Evolutionary conservation across 2,329 filamentous ascomycete species (phyloP), one percentile per base, ranked within the genome.

Genomic region (Calonectria hawksworthii): DNA sequence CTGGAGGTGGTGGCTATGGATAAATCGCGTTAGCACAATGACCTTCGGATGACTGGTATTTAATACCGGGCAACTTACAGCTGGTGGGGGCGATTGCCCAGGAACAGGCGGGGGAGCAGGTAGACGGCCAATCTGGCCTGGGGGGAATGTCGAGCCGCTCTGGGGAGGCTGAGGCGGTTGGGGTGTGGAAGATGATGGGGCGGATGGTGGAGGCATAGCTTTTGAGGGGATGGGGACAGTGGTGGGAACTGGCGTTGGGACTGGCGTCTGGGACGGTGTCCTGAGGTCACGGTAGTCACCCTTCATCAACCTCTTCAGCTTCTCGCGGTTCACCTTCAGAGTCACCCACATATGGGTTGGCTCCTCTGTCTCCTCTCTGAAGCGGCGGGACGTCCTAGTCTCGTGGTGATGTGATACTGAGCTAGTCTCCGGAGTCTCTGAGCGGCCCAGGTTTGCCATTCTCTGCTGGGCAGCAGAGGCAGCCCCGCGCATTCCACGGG

Each of bases 401-500:
- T 98, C 95, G 82, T 93, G 93, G 80, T 93, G 93, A 79, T 93
- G 93, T 78, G 87, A 76, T 34, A 84, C 82, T 44, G 90, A 87
- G 70, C 88, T 90, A 13, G 93, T 88, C 83, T 99, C 97, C 4
- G 97, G 97, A 0, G 97, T 99, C 83, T 96, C 95, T 38, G 96
- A 98, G 75, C 97, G 93, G 65, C 93, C 92, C 65, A 95, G 83
- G 77, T 95, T 94, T 44, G 93, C 93, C 92, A 99, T 96, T 71
- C 96, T 94, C 77, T 95, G 95, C 83, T 96, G 94, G 6, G 96
- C 96, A 54, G 94, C 94, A 32, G 93, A 93, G 21, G 96, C 96
- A 21, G 96, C 96, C 68, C 95, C 96, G 72, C 96, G 93, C 91
- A 98, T 96, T 64, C 94, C 94, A 83, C 96, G 92, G 11, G 96